A percentile compares a stretch with the other conserved stretches of the same genome.
These are phyloP conservation scores for Wickerhamomyces bovis DNA, from an alignment of 805 yeast genomes.

Conservation along the genomic window DNA sequence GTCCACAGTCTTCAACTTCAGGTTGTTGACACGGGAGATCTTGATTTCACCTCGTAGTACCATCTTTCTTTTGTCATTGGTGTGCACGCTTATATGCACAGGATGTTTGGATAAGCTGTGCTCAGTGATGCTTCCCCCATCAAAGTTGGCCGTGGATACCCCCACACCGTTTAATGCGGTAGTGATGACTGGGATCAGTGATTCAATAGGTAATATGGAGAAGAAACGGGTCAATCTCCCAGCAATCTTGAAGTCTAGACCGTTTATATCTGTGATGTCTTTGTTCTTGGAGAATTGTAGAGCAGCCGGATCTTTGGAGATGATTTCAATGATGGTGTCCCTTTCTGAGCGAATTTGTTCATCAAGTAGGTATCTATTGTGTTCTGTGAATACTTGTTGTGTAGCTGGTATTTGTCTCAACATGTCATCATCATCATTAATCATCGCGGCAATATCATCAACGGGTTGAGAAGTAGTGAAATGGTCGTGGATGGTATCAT, in stretches of 20 bases:
- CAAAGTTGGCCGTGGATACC: constrained; percentile 24
- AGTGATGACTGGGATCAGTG: constrained; percentile 34
- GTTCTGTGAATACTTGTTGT: constrained; percentile 37
- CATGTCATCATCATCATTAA: constrained; percentile 28
- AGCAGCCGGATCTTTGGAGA: constrained; percentile 45
- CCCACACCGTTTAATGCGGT: constrained; percentile 40
- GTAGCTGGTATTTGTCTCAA: constrained; percentile 28
- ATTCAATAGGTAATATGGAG: constrained; percentile 37
- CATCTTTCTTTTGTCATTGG: constrained; percentile 40
- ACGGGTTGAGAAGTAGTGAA: constrained; percentile 43
- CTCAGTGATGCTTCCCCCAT: constrained; percentile 8
- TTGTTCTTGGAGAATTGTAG: constrained; percentile 36
- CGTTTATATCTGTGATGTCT: neutral
- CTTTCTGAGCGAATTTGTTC: constrained; percentile 20
- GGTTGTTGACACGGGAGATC: constrained; percentile 33
- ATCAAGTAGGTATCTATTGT: constrained; percentile 26
- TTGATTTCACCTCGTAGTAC: constrained; percentile 42
- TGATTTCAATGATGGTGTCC: constrained; percentile 29
- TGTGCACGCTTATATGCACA: constrained; percentile 25
- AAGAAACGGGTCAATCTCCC: constrained; percentile 48
- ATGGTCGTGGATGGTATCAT: constrained; percentile 18
- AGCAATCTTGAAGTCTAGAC: constrained; percentile 25
- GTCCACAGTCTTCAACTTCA: constrained; percentile 41
- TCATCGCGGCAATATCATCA: constrained; percentile 34
- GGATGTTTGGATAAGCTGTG: constrained; percentile 4